phyloP scores from a whole-genome alignment of 2,329 filamentous ascomycete genomes.

The Alternaria arbusti region DNA sequence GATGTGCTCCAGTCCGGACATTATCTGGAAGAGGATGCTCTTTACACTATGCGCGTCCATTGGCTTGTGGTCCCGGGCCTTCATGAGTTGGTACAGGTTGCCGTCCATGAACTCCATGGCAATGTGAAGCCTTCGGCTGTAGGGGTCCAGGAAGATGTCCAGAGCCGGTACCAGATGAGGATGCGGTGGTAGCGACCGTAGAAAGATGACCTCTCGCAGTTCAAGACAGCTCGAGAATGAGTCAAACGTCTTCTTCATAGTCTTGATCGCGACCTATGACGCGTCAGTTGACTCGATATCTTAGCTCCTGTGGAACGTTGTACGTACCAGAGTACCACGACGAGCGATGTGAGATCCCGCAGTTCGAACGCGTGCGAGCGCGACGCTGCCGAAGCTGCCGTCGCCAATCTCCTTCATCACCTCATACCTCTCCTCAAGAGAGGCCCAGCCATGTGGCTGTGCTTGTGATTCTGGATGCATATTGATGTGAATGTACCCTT shows the following conservation, averaged over 20 bases:
- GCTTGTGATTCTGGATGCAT: conserved; percentile 80
- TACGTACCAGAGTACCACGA: conserved; percentile 85
- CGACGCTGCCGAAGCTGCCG: conserved; percentile 97
- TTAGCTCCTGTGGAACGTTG: conserved; percentile 26
- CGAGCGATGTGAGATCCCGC: conserved; percentile 88
- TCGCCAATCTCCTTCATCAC: conserved; percentile 98
- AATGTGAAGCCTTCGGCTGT: conserved; percentile 95
- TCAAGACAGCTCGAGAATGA: conserved; percentile 89
- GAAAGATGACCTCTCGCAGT: conserved; percentile 94
- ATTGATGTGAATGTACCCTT: conserved; percentile 44
- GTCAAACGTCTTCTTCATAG: conserved; percentile 99
- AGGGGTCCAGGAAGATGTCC: conserved; percentile 97
- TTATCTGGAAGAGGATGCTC: conserved; percentile 96
- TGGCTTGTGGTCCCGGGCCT: conserved; percentile 92
- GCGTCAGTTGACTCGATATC: conserved; percentile 26
- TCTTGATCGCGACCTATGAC: conserved; percentile 92
- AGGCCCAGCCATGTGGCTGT: conserved; percentile 71
- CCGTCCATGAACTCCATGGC: conserved; percentile 99
- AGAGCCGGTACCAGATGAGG: conserved; percentile 94
- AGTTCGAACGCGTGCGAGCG: conserved; percentile 86
- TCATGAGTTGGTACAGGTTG: conserved; percentile 98
- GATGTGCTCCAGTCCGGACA: conserved; percentile 95
- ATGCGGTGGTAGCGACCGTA: conserved; percentile 85
- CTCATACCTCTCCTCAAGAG: conserved; percentile 92
- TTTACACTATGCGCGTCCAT: conserved; percentile 92